Evolutionary conservation across 179 eudicot species (phyloP), one percentile per base, ranked within the genome.

Genomic region (Silene coronaria): DNA sequence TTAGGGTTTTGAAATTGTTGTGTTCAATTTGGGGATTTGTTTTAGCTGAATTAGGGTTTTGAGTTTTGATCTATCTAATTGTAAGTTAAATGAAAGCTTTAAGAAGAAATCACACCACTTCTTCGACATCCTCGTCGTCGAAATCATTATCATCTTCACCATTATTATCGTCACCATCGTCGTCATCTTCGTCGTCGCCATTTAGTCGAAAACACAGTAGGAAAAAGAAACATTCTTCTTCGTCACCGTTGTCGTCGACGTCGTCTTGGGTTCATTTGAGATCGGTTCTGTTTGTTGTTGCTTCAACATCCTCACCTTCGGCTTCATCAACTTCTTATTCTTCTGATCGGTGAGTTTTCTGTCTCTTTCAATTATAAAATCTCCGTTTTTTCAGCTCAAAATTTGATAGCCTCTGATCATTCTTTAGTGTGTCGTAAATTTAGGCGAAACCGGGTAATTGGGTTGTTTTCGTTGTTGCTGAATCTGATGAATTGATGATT

Each of bases 221-320:
- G 38, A 45, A 64, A 22, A 75, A 38, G 62, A 75, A 64, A 45
- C 71, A 64, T 26, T 78, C 80, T 17, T 58, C 80, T 7, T 58
- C 83, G 21, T 74, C 95, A 5, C 80, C 91, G 3, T 77, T 89
- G 75, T 83, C 94, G 21, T 81, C 91, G 42, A 77, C 93, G 38
- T 86, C 91, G 8, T 89, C 97, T 69, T 93, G 98, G 98, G 81
- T 89, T 81, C 95, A 91, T 68, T 87, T 93, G 89, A 85, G 98
- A 85, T 91, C 98, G 82, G 91, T 90, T 62, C 79, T 93, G 13
- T 85, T 87, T 74, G 84, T 91, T 22, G 95, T 88, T 69, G 90
- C 90, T 63, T 84, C 95, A 70, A 89, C 98, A 17, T 55, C 59
- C 8, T 55, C 59, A 55, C 21, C 59, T 16, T 5, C 92, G 23